Conservation (phyloP, 306 rosid species). For the Trifolium fragiferum region DNA sequence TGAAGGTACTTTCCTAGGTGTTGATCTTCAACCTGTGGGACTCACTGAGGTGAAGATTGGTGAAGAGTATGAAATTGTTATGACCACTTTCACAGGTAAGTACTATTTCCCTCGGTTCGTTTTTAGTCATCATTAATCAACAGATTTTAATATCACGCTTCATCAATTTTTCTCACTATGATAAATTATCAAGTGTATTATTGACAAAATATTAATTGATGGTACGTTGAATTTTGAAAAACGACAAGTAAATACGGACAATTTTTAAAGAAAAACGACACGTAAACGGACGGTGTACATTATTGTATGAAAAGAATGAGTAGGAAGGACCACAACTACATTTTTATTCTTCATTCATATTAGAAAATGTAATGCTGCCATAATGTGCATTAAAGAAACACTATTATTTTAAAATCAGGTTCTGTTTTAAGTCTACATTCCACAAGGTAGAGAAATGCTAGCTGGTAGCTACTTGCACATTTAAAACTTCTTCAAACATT, state of each 20-base stretch:
- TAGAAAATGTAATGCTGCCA: too few relatives aligned
- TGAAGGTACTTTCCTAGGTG: slow-evolving; percentile 8
- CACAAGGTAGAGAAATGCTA: not conserved
- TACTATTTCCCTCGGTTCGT: not conserved
- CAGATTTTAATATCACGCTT: too few relatives aligned
- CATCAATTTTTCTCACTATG: too few relatives aligned
- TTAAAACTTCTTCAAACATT: not conserved
- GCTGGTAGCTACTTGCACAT: not conserved
- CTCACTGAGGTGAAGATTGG: slow-evolving; percentile 75
- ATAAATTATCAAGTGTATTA: too few relatives aligned
- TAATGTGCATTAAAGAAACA: not conserved
- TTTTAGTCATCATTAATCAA: too few relatives aligned
- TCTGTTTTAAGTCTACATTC: too few relatives aligned
- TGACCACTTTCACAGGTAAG: slow-evolving; percentile 87
- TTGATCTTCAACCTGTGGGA: slow-evolving; percentile 61
- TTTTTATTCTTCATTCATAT: too few relatives aligned
- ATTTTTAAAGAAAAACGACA: not conserved
- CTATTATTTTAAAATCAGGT: too few relatives aligned
- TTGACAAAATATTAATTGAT: too few relatives aligned
- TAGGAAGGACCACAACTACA: too few relatives aligned
- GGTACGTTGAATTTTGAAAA: too few relatives aligned
- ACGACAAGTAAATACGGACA: not conserved
- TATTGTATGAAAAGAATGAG: too few relatives aligned
- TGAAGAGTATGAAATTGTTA: slow-evolving; percentile 75
- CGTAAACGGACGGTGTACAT: not conserved